A percentile compares a stretch with the other conserved stretches of the same genome.
These are phyloP conservation scores for Ephemerocybe angulata DNA, from an alignment of 768 basidiomycete species.

Conservation along the genomic window DNA sequence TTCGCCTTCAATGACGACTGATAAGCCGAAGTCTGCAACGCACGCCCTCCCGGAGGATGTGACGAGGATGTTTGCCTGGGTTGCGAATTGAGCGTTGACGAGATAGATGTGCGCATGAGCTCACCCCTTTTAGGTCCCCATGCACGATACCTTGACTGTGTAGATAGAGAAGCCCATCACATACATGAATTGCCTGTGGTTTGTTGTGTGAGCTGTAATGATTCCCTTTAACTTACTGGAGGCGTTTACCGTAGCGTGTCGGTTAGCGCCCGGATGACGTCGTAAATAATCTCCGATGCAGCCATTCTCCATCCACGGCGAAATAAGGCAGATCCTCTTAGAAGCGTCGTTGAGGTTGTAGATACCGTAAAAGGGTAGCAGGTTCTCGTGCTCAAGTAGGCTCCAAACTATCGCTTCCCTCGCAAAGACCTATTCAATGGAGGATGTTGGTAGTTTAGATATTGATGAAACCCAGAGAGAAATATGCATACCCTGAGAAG, in stretches of 20 bases:
- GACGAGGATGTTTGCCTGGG: conserved; percentile 6
- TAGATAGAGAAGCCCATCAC: neutral
- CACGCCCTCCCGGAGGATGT: neutral
- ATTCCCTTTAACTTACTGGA: neutral
- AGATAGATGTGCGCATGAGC: neutral
- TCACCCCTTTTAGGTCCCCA: conserved; percentile 11
- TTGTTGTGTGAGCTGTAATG: neutral
- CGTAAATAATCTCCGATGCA: conserved; percentile 6
- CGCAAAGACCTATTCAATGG: neutral
- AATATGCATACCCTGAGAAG: too few relatives aligned
- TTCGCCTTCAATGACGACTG: too few relatives aligned
- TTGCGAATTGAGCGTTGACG: neutral
- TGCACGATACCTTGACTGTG: conserved; percentile 5
- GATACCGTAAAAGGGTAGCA: conserved; percentile 11
- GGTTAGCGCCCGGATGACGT: neutral
- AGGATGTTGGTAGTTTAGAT: too few relatives aligned
- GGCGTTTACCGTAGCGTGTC: conserved; percentile 2
- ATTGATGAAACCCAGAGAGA: too few relatives aligned
- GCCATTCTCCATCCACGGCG: conserved; percentile 12
- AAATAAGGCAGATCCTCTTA: conserved; percentile 5
- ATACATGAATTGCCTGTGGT: neutral
- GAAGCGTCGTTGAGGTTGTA: neutral
- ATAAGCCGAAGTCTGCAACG: conserved; percentile 8
- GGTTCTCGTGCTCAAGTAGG: conserved; percentile 3
- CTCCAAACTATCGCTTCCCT: conserved; percentile 11